Conservation (phyloP, 345 rosid species). For the Litchi chinensis region DNA sequence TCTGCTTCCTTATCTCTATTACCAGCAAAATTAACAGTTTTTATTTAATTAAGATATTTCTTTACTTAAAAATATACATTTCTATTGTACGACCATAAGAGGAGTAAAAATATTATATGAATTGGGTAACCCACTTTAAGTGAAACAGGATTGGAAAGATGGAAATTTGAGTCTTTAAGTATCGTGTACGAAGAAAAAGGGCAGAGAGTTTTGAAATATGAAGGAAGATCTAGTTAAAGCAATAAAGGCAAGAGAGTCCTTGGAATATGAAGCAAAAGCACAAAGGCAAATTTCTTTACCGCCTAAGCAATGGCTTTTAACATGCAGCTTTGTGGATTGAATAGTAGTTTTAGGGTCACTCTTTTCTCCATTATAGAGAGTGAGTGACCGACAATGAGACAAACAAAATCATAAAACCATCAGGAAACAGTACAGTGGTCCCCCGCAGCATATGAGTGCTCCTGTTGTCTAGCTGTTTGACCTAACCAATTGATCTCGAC, state of each 20-base stretch:
- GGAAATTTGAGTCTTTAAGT: not conserved
- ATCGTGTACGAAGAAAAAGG: not conserved
- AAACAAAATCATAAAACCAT: slow-evolving; percentile 39
- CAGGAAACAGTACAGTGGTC: slow-evolving; percentile 34
- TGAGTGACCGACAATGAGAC: slow-evolving; percentile 39
- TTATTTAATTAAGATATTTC: too few relatives aligned
- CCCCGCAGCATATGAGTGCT: slow-evolving; percentile 31
- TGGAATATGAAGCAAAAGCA: slow-evolving; percentile 30
- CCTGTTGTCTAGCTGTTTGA: slow-evolving; percentile 32
- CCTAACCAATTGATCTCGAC: slow-evolving; percentile 20
- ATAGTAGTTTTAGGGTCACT: slow-evolving; percentile 7
- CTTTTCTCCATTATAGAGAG: not conserved
- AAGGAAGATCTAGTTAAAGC: not conserved
- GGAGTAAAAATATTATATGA: too few relatives aligned
- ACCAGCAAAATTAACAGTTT: too few relatives aligned
- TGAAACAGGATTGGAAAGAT: too few relatives aligned
- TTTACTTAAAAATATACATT: too few relatives aligned
- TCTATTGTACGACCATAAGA: too few relatives aligned
- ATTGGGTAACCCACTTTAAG: too few relatives aligned
- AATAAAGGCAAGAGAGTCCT: slow-evolving; percentile 14
- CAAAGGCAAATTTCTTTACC: slow-evolving; percentile 20
- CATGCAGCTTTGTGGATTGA: slow-evolving; percentile 32
- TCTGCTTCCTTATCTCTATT: too few relatives aligned
- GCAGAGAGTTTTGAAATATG: not conserved
- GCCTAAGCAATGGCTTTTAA: slow-evolving; percentile 13